Evolutionary conservation across 2,329 filamentous ascomycete species (phyloP).

Genomic region (Beauveria bassiana): DNA sequence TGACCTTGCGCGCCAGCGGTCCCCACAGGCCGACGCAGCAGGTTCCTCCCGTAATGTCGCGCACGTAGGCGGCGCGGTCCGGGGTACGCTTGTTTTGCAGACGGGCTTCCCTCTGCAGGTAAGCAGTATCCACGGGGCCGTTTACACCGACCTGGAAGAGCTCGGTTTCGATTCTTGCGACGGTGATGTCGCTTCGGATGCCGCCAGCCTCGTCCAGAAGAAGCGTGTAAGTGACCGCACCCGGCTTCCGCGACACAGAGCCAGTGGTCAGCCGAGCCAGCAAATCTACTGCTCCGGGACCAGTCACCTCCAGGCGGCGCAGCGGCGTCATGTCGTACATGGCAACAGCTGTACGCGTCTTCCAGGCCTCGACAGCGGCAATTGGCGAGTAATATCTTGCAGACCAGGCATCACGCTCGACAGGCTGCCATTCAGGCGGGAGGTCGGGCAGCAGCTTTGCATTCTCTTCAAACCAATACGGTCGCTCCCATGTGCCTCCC

Average conservation of each 20-base stretch:
- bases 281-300: slow-evolving; percentile 47
- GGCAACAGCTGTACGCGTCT: slow-evolving; percentile 53
- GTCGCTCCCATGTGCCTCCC: slow-evolving; percentile 53
- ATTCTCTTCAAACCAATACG: slow-evolving; percentile 55
- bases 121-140: slow-evolving; percentile 44
- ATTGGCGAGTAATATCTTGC: slow-evolving; percentile 49
- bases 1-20: slow-evolving; percentile 44
- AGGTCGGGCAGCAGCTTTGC: slow-evolving; percentile 40
- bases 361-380: slow-evolving; percentile 54
- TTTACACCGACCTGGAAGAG: slow-evolving; percentile 51
- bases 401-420: slow-evolving; percentile 52
- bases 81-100: slow-evolving; percentile 34
- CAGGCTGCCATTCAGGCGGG: slow-evolving; percentile 45
- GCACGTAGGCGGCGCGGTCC: slow-evolving; percentile 39
- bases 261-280: slow-evolving; percentile 46
- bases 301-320: slow-evolving; percentile 48
- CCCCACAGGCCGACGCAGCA: slow-evolving; percentile 58
- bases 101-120: slow-evolving; percentile 46
- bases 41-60: slow-evolving; percentile 51
- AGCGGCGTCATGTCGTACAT: slow-evolving; percentile 58
- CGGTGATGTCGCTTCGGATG: slow-evolving; percentile 49
- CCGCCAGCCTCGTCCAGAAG: slow-evolving; percentile 46
- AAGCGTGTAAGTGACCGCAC: slow-evolving; percentile 47
- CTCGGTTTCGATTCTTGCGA: slow-evolving; percentile 42
- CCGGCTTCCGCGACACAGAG: slow-evolving; percentile 38